A percentile compares a stretch with the other conserved stretches of the same genome.
phyloP scores from a whole-genome alignment of 306 rosid species.

The Myrica gale region DNA sequence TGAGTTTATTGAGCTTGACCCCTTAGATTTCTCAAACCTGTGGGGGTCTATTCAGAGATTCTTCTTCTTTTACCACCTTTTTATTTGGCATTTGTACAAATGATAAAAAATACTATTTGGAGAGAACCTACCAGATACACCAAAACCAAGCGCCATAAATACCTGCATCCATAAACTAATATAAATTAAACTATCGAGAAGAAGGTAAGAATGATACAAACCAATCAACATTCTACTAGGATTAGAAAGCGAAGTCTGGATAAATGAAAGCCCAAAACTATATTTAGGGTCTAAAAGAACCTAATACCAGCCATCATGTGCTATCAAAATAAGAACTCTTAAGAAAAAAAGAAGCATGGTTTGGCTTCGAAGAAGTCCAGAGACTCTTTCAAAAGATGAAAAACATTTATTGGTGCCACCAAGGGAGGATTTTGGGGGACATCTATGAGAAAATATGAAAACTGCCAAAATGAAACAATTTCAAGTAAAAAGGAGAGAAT shows the following conservation, averaged over 20 bases:
- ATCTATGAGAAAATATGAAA: background rate
- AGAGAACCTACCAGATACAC: constrained; percentile 53
- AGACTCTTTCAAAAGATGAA: background rate
- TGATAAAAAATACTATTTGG: background rate
- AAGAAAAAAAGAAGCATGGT: background rate
- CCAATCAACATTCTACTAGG: background rate
- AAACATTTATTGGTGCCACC: background rate
- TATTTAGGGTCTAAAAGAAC: background rate
- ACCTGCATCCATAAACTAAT: constrained; percentile 44
- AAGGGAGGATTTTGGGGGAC: background rate
- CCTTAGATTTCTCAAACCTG: background rate
- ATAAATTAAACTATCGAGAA: constrained; percentile 2
- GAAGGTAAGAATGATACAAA: background rate
- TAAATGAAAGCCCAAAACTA: background rate
- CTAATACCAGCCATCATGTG: background rate
- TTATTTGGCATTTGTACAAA: background rate
- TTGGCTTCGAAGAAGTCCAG: background rate
- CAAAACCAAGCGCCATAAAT: constrained; percentile 39
- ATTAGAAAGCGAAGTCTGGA: background rate
- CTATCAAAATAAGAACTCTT: background rate
- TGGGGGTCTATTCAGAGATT: background rate
- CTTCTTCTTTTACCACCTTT: background rate
- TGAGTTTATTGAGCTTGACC: too few species aligned
- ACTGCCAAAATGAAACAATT: background rate
- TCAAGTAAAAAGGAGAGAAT: background rate